Conservation (phyloP, 2,329 filamentous ascomycete genomes). For the Fragosphaeria purpurea region DNA sequence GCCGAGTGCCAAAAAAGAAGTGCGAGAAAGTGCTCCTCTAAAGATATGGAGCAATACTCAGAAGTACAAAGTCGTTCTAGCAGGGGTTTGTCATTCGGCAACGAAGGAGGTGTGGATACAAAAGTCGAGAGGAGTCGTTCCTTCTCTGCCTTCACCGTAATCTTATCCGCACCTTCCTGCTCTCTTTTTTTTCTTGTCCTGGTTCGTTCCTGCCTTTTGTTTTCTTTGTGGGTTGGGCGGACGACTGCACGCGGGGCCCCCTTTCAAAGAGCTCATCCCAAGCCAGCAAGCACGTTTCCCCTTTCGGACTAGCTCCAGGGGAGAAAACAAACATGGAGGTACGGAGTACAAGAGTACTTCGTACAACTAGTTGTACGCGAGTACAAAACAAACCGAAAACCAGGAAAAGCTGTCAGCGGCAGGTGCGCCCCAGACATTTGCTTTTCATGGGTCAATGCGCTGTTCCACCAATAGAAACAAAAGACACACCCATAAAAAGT, state of each 20-base stretch:
- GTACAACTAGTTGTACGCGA: too few species aligned
- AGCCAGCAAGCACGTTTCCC: constrained; percentile 3
- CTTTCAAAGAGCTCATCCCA: neutral
- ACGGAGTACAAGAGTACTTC: neutral
- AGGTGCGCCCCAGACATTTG: constrained; percentile 1
- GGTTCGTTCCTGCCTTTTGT: neutral
- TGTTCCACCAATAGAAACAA: neutral
- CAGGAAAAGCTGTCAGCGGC: neutral
- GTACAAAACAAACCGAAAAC: neutral
- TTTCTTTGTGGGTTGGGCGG: constrained; percentile 10
- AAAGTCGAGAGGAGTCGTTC: neutral
- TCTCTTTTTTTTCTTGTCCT: constrained; percentile 1
- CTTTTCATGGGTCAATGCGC: constrained; percentile 7
- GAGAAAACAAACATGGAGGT: neutral
- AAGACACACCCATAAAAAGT: neutral
- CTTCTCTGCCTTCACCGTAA: neutral
- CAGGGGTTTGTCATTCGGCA: too few species aligned
- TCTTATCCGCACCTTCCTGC: neutral
- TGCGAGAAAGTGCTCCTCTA: neutral
- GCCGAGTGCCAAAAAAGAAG: neutral
- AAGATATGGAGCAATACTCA: too few species aligned
- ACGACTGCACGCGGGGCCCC: constrained; percentile 2
- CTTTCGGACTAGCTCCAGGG: constrained; percentile 9
- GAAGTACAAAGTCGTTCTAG: too few species aligned
- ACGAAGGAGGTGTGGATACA: neutral